Conservation (phyloP, 1,139 yeast species). For the Suhomyces panamericanus region DNA sequence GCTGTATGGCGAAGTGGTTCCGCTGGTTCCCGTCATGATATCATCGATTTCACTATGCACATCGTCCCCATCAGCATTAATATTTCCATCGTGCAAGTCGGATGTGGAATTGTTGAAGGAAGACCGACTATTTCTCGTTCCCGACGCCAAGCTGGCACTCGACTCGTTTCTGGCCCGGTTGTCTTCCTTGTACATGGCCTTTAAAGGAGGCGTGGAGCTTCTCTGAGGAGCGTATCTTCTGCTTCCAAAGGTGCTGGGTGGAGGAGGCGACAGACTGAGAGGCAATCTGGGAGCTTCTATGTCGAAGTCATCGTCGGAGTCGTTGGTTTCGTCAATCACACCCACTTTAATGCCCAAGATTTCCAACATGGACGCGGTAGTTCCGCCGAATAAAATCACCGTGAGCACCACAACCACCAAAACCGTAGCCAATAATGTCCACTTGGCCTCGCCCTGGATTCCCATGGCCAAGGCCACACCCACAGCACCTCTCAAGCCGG, state of each 20-base stretch:
- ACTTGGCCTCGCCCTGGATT: conserved; percentile 89
- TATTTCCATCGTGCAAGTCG: conserved; percentile 12
- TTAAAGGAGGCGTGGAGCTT: conserved; percentile 14
- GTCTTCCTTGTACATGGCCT: conserved; percentile 16
- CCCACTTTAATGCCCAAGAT: conserved; percentile 92
- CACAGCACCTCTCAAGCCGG: conserved; percentile 97
- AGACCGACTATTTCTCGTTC: conserved; percentile 5
- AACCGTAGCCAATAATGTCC: conserved; percentile 88
- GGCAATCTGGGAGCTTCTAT: conserved; percentile 71
- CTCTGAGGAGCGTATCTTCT: conserved; percentile 30
- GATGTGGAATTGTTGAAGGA: conserved; percentile 9
- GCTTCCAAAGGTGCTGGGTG: conserved; percentile 26
- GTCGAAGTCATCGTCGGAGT: conserved; percentile 92
- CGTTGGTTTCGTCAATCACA: conserved; percentile 70
- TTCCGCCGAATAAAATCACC: conserved; percentile 95
- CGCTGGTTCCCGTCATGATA: conserved; percentile 22
- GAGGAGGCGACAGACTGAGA: conserved; percentile 19
- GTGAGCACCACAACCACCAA: conserved; percentile 95
- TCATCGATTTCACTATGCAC: conserved; percentile 45
- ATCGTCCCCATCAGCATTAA: conserved; percentile 35
- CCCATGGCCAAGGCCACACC: conserved; percentile 99
- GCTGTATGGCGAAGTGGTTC: conserved; percentile 1
- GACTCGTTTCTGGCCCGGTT: conserved; percentile 31
- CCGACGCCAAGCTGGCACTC: conserved; percentile 26
- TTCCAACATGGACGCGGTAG: conserved; percentile 97